Evolutionary conservation across 2,329 filamentous ascomycete genomes (phyloP), one percentile per base, ranked within the genome.

Genomic region (Fusarium chlamydosporum): DNA sequence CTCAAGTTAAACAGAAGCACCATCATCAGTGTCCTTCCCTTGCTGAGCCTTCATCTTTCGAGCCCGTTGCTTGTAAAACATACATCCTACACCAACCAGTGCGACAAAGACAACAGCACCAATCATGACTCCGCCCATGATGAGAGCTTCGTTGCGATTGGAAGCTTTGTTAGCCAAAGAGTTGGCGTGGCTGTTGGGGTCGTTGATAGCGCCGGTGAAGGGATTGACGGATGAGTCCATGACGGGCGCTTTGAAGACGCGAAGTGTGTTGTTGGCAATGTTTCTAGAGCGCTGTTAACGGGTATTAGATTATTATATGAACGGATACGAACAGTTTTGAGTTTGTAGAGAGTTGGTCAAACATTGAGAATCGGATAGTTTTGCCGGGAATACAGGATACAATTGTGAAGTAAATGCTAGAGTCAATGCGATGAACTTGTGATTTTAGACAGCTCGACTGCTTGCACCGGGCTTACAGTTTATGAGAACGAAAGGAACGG

Each of bases 201-300:
- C 33, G 15, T 42, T 35, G n/a, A 41, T 10, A 6, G 33, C n/a
- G n/a, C 45, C 42, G 33, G 35, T 41, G 33, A 67, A 60, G 11
- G 51, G 61, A 4, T 50, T 38, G 18, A 58, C 38, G 9, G 43
- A 47, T 7, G 26, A 27, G n/a, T 71, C 68, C 68, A 71, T 71
- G 50, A 29, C 40, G 23, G 27, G 10, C 38, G 26, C 23, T 48
- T 15, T 51, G 18, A 33, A 23, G 27, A 16, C 15, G 29, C 26
- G 15, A 26, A 42, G 43, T 16, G 43, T 26, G 20, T 18, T 35
- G n/a, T 54, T 16, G 16, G 38, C 23, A 10, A 10, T 31, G n/a
- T 33, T 56, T 11, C 55, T 48, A 37, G 5, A 33, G 12, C 6
- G 2, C 29, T 34, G 35, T 61, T 5, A 61, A 55, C 51, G 13